Evolutionary conservation across 495 filamentous ascomycete genomes (phyloP).

Genomic region (Aspergillus funiculosus): DNA sequence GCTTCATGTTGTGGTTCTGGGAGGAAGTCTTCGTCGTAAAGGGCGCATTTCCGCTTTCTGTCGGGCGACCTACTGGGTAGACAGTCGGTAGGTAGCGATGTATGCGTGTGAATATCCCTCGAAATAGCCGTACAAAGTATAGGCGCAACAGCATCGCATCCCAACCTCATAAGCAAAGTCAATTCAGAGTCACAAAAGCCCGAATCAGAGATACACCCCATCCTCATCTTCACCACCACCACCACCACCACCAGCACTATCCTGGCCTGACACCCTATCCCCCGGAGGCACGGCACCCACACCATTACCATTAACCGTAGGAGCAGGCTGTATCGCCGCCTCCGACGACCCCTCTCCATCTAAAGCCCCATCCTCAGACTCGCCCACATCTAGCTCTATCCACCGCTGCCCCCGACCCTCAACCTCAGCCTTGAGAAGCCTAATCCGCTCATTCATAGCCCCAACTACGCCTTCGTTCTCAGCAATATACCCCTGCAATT

Average conservation of each 20-base stretch:
- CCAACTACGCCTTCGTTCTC: constrained; percentile 74
- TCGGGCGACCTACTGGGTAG: too few relatives aligned
- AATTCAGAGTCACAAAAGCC: not conserved
- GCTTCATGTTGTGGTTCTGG: too few relatives aligned
- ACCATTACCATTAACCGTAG: constrained; percentile 3
- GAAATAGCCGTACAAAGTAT: not conserved
- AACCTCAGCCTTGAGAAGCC: constrained; percentile 63
- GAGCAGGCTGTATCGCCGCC: not conserved
- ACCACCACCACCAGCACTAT: constrained; percentile 6
- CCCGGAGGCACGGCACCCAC: not conserved
- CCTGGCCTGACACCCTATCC: not conserved
- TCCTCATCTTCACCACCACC: constrained; percentile 48
- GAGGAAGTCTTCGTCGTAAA: too few relatives aligned
- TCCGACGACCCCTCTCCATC: constrained; percentile 11
- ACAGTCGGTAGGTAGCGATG: not conserved
- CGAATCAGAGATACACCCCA: constrained; percentile 58
- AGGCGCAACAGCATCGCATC: not conserved
- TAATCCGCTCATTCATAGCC: constrained; percentile 67
- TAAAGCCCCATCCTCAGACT: constrained; percentile 15
- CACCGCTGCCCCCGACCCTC: constrained; percentile 68
- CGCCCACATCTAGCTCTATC: constrained; percentile 47
- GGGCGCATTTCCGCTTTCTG: too few relatives aligned
- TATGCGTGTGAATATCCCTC: constrained; percentile 1
- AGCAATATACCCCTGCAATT: constrained; percentile 34
- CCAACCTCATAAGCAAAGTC: not conserved